Conservation (phyloP, 495 filamentous ascomycete species). For the Thermothielavioides terrestris region DNA sequence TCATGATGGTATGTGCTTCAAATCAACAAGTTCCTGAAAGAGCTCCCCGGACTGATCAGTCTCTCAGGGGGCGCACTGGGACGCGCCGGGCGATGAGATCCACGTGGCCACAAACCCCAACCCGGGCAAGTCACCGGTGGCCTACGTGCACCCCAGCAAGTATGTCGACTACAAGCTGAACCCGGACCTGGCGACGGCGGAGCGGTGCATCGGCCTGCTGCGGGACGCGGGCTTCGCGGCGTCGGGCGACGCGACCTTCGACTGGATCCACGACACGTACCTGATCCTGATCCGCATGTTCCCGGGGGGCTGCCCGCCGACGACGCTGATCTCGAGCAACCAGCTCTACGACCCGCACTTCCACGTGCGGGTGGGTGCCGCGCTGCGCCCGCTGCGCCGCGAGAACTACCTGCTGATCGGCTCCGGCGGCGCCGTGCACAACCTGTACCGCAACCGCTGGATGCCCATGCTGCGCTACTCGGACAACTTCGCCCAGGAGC, state of each 20-base stretch:
- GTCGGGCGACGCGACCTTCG: constrained; percentile 34
- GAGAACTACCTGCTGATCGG: constrained; percentile 48
- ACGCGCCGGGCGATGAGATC: constrained; percentile 32
- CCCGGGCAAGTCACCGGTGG: constrained; percentile 48
- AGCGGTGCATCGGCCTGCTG: background rate
- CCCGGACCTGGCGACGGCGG: constrained; percentile 37
- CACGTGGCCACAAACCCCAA: constrained; percentile 49
- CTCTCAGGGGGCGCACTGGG: constrained; percentile 53
- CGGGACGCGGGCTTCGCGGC: background rate
- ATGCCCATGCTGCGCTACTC: constrained; percentile 48
- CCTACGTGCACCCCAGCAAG: constrained; percentile 50
- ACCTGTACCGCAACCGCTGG: constrained; percentile 56
- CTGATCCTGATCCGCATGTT: constrained; percentile 58
- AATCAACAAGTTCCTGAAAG: background rate
- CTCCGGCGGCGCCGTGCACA: constrained; percentile 55
- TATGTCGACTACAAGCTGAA: constrained; percentile 49
- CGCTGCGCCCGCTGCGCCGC: constrained; percentile 42
- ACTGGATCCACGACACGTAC: constrained; percentile 55
- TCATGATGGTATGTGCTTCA: constrained; percentile 48
- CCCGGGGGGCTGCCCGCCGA: constrained; percentile 46
- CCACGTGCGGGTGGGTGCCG: constrained; percentile 47
- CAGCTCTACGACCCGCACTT: constrained; percentile 52
- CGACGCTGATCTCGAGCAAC: constrained; percentile 51
- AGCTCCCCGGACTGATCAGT: background rate
- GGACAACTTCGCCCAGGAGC: constrained; percentile 52